Percentiles rank a stretch among this genome's conserved stretches.
phyloP scores from a whole-genome alignment of 306 rosid species.

The Lotus japonicus region DNA sequence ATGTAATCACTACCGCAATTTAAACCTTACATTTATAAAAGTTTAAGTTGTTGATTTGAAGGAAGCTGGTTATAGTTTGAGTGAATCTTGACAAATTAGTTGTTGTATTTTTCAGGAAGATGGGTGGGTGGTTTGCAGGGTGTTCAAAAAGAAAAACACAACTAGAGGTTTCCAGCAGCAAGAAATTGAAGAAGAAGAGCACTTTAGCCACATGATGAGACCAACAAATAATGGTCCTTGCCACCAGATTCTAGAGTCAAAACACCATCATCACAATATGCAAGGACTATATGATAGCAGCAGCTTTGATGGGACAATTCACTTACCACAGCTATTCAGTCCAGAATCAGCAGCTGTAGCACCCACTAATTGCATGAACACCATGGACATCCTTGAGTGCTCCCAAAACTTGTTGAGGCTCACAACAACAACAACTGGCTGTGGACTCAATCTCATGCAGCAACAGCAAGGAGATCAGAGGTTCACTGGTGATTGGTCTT shows the following conservation, averaged over 20 bases:
- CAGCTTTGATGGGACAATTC: slow-evolving; percentile 59
- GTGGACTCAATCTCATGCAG: slow-evolving; percentile 40
- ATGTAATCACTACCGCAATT: too few relatives aligned
- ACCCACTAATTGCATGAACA: slow-evolving; percentile 34
- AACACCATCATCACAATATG: slow-evolving; percentile 34
- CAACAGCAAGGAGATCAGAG: slow-evolving; percentile 37
- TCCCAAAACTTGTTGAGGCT: slow-evolving; percentile 62
- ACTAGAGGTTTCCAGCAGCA: slow-evolving; percentile 53
- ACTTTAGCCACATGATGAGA: slow-evolving; percentile 42
- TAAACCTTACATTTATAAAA: too few relatives aligned
- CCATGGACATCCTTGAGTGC: slow-evolving; percentile 53
- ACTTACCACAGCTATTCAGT: slow-evolving; percentile 83
- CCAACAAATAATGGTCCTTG: slow-evolving; percentile 20
- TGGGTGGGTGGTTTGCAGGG: slow-evolving; percentile 98
- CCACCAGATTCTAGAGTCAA: slow-evolving; percentile 41
- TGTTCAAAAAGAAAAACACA: slow-evolving; percentile 79
- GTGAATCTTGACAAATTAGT: too few relatives aligned
- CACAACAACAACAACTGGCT: slow-evolving; percentile 34
- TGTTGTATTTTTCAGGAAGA: slow-evolving; percentile 50
- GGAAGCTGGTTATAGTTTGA: too few relatives aligned
- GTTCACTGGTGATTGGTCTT: slow-evolving; percentile 70
- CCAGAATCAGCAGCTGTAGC: slow-evolving; percentile 53
- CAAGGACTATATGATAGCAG: slow-evolving; percentile 43
- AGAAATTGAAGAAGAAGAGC: slow-evolving; percentile 44
- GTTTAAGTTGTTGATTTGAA: too few relatives aligned